Evolutionary conservation across 305 asterid species (phyloP).

Genomic region (Fraxinus nigra): DNA sequence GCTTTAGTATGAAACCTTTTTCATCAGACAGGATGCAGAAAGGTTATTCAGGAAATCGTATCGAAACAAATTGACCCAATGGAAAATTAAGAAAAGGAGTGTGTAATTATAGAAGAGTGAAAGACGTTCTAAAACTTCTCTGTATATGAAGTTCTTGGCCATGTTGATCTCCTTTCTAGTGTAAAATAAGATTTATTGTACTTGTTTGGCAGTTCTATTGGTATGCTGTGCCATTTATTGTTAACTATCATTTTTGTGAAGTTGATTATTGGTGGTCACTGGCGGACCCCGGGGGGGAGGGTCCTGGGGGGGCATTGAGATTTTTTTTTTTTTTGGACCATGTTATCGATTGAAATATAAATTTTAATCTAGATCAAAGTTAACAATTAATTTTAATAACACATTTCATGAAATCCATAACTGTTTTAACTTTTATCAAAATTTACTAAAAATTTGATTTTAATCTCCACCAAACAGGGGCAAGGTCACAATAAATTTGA

Average conservation of each 20-base stretch:
- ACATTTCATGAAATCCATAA: too few species aligned
- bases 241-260: background rate
- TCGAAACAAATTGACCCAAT: constrained; percentile 11
- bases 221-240: background rate
- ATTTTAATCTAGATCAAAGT: too few species aligned
- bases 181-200: background rate
- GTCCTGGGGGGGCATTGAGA: too few species aligned
- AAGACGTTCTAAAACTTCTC: constrained; percentile 2
- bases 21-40: constrained; percentile 12
- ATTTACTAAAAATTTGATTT: too few species aligned
- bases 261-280: constrained; percentile 10
- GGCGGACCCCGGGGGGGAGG: too few species aligned
- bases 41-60: constrained; percentile 5
- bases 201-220: constrained; percentile 6
- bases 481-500: too few species aligned
- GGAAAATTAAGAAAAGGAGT: constrained; percentile 6
- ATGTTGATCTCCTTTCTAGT: constrained; percentile 5
- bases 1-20: constrained; percentile 1
- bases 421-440: too few species aligned
- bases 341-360: too few species aligned
- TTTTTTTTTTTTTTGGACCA: too few species aligned
- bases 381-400: too few species aligned
- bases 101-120: background rate
- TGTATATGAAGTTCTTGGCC: constrained; percentile 12
- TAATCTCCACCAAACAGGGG: too few species aligned